Evolutionary conservation across 225 moss, liverwort and hornwort genomes (phyloP).

Genomic region (Physcomitrellopsis africana): DNA sequence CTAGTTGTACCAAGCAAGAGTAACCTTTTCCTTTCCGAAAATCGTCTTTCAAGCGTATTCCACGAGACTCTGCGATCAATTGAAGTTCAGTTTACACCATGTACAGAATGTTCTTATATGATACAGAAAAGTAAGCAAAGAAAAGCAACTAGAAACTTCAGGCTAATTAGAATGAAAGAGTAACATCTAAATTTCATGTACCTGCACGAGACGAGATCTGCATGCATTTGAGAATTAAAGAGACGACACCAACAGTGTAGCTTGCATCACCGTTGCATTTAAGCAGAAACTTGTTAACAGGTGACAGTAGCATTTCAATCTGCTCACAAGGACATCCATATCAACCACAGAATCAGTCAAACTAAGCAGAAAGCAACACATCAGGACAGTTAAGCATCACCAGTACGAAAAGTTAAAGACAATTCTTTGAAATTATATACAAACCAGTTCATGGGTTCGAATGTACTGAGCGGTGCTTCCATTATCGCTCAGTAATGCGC

Average conservation of each 20-base stretch:
- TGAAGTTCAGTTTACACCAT: constrained; percentile 14
- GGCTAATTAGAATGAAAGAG: neutral
- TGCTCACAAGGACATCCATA: constrained; percentile 38
- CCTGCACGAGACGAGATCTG: constrained; percentile 78
- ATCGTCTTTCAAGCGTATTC: constrained; percentile 66
- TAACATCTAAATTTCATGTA: constrained; percentile 26
- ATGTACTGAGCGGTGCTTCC: constrained; percentile 80
- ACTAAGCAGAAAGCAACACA: constrained; percentile 15
- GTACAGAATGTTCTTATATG: neutral
- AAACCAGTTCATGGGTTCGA: constrained; percentile 72
- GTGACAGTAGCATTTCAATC: constrained; percentile 79
- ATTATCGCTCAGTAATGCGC: constrained; percentile 75
- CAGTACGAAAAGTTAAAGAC: neutral
- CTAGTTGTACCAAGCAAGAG: constrained; percentile 66
- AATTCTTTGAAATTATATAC: neutral
- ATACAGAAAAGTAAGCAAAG: neutral
- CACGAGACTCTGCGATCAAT: constrained; percentile 60
- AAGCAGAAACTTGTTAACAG: constrained; percentile 70
- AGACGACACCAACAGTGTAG: constrained; percentile 69
- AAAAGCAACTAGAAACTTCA: neutral
- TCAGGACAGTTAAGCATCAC: neutral
- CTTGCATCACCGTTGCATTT: constrained; percentile 64
- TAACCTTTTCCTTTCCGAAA: constrained; percentile 78
- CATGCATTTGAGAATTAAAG: constrained; percentile 75
- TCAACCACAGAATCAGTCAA: constrained; percentile 8